Conservation (phyloP, 2,329 filamentous ascomycete species). For the Colletotrichum liriopes region DNA sequence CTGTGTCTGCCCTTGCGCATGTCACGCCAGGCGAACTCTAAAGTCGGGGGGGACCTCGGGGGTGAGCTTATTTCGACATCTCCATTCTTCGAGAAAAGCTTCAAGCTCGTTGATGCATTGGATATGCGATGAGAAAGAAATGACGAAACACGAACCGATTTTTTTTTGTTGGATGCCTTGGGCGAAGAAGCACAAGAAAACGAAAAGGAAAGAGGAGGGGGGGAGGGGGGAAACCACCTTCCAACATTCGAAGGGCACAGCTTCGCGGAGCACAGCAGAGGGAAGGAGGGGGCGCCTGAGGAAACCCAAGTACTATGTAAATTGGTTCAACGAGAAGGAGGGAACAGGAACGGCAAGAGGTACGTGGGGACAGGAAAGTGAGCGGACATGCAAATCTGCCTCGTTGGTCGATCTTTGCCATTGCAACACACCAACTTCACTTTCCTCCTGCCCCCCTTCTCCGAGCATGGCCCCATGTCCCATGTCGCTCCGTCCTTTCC, state of each 20-base stretch:
- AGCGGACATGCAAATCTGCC: slow-evolving; percentile 19
- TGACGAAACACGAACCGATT: slow-evolving; percentile 3
- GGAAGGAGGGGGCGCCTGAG: neutral
- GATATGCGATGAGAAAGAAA: neutral
- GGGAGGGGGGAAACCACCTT: neutral
- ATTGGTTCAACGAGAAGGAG: slow-evolving; percentile 1
- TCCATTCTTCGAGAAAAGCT: slow-evolving; percentile 1
- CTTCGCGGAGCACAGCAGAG: neutral
- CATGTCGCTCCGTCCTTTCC: neutral
- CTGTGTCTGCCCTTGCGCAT: slow-evolving; percentile 14
- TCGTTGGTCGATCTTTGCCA: slow-evolving; percentile 1
- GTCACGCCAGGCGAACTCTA: slow-evolving; percentile 30
- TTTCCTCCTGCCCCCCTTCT: neutral
- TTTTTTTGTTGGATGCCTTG: neutral
- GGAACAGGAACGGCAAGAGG: slow-evolving; percentile 5
- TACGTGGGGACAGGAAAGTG: neutral
- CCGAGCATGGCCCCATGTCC: neutral
- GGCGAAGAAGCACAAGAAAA: slow-evolving; percentile 11
- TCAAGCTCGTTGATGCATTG: neutral
- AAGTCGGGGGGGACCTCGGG: slow-evolving; percentile 13
- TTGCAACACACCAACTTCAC: neutral
- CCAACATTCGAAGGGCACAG: neutral
- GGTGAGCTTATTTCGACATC: slow-evolving; percentile 42
- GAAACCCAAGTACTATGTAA: neutral
- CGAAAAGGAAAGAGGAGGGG: neutral